Percentiles rank a stretch among this genome's conserved stretches.
Conservation (phyloP, 768 basidiomycete genomes). For the Polyporus arcularius region DNA sequence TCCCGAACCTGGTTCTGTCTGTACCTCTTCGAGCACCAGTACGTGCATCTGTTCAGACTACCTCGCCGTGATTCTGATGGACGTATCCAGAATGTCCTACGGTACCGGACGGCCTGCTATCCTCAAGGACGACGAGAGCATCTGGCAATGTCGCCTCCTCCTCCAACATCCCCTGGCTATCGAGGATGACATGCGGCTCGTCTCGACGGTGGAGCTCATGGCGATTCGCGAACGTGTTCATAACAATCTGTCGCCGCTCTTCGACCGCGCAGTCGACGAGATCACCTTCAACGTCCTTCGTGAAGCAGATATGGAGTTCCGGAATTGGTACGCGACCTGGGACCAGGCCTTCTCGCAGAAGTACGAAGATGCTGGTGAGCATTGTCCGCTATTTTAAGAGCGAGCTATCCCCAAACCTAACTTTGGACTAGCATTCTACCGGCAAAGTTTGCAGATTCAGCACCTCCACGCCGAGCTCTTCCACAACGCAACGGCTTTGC, state of each 20-base stretch:
- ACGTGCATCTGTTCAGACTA: constrained; percentile 32
- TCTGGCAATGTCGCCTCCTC: constrained; percentile 75
- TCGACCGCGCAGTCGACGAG: constrained; percentile 74
- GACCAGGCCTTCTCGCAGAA: constrained; percentile 79
- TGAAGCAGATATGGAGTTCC: constrained; percentile 76
- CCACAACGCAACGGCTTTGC: constrained; percentile 80
- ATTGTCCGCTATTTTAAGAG: constrained; percentile 1
- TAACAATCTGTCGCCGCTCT: constrained; percentile 72
- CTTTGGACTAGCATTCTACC: constrained; percentile 67
- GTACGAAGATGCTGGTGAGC: constrained; percentile 77
- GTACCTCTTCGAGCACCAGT: constrained; percentile 95
- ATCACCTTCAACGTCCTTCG: constrained; percentile 71
- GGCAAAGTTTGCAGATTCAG: constrained; percentile 85
- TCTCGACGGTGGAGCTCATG: constrained; percentile 93
- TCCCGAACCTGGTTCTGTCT: constrained; percentile 92
- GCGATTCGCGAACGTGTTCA: constrained; percentile 85
- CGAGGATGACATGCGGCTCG: constrained; percentile 92
- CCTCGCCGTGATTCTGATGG: constrained; percentile 16
- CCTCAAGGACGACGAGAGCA: constrained; percentile 89
- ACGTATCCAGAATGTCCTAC: constrained; percentile 75
- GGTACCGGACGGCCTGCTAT: constrained; percentile 94
- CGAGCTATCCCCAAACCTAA: constrained; percentile 11
- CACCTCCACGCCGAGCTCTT: constrained; percentile 84
- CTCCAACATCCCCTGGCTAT: constrained; percentile 87
- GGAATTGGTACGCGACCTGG: constrained; percentile 81